Evolutionary conservation across 2,329 filamentous ascomycete species (phyloP).

Genomic region (Colletotrichum cereale): DNA sequence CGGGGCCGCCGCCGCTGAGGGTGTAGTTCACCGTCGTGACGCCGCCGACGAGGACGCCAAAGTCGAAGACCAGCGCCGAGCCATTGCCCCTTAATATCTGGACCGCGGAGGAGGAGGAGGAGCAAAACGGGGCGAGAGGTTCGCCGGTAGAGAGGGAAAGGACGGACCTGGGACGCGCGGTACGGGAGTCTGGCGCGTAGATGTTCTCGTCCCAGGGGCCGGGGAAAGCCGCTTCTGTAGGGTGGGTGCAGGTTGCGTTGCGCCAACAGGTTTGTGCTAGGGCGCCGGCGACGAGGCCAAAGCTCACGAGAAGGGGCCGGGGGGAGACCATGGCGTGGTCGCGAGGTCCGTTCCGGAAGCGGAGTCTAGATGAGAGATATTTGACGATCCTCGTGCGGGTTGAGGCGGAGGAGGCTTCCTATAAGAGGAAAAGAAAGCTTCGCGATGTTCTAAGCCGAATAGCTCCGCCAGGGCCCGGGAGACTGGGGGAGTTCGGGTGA

Average conservation of each 20-base stretch:
- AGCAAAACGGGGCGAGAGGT: conserved; percentile 48
- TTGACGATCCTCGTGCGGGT: too few species aligned
- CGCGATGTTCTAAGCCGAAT: conserved; percentile 25
- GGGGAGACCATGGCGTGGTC: conserved; percentile 12
- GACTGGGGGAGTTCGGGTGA: conserved; percentile 1
- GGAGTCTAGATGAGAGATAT: neutral
- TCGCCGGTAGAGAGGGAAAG: conserved; percentile 52
- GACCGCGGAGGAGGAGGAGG: conserved; percentile 27
- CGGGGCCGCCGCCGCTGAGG: conserved; percentile 49
- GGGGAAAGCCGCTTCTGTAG: conserved; percentile 62
- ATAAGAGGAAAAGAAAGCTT: neutral
- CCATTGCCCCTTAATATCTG: conserved; percentile 55
- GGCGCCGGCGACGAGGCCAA: conserved; percentile 2
- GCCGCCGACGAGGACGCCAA: conserved; percentile 69
- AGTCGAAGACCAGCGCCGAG: conserved; percentile 68
- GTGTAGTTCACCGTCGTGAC: conserved; percentile 65
- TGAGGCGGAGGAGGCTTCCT: neutral
- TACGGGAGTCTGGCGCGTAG: conserved; percentile 65
- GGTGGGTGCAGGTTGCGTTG: conserved; percentile 64
- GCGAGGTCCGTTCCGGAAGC: neutral
- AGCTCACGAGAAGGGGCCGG: conserved; percentile 46
- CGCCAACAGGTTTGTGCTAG: conserved; percentile 62
- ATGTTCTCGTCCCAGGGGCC: conserved; percentile 71
- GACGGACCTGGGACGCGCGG: conserved; percentile 59
- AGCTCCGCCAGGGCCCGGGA: neutral